phyloP scores from a whole-genome alignment of 495 filamentous ascomycete species.

The Lasiosphaeria ovina region DNA sequence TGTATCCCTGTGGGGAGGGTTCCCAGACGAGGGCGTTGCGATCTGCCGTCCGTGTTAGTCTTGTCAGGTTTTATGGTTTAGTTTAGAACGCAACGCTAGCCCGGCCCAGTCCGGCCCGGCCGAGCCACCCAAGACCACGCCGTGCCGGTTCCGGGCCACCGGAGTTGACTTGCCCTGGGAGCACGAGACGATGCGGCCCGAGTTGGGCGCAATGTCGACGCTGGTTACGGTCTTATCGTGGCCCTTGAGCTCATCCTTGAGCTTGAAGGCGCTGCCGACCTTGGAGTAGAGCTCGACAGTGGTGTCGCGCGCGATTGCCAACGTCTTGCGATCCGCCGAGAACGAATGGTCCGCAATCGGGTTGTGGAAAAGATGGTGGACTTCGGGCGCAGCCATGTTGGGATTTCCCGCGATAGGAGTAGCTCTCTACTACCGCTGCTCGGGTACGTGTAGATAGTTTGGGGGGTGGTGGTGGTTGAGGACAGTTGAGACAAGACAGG shows the following conservation, averaged over 20 bases:
- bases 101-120: too few species aligned
- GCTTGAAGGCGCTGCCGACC: conserved; percentile 70
- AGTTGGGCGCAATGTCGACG: conserved; percentile 89
- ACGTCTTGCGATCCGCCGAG: conserved; percentile 81
- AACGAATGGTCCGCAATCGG: conserved; percentile 98
- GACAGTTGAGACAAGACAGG: conserved; percentile 8
- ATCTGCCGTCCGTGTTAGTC: conserved; percentile 51
- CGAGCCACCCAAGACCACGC: too few species aligned
- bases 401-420: conserved; percentile 73
- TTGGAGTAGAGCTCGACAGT: conserved; percentile 84
- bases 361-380: conserved; percentile 94
- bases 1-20: conserved; percentile 84
- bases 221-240: conserved; percentile 96
- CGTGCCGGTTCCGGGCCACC: background rate
- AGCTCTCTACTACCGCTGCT: conserved; percentile 93
- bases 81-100: too few species aligned
- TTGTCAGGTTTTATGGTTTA: too few species aligned
- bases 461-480: conserved; percentile 9
- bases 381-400: conserved; percentile 79
- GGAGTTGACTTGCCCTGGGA: conserved; percentile 69
- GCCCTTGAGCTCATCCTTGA: conserved; percentile 88
- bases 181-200: conserved; percentile 92
- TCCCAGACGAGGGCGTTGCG: conserved; percentile 99
- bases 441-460: background rate
- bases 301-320: conserved; percentile 89